These are phyloP conservation scores for Vicia sativa DNA, from an alignment of 306 rosid species.

Conservation along the genomic window DNA sequence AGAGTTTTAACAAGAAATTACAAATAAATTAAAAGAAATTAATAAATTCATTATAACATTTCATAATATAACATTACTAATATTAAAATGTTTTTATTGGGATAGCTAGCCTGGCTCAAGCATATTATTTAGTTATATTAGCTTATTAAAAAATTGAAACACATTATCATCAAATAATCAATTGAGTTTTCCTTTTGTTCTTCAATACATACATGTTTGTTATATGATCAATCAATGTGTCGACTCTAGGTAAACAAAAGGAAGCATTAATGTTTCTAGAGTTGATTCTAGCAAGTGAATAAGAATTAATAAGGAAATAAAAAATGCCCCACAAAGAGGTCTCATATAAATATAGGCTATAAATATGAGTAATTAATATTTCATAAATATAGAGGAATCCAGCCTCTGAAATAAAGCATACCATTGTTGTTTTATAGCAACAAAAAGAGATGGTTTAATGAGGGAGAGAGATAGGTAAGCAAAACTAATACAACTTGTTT, in stretches of 20 bases:
- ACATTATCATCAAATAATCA: neutral
- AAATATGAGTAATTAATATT: slow-evolving; percentile 35
- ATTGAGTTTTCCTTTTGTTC: neutral
- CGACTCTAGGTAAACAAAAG: neutral
- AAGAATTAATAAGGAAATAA: slow-evolving; percentile 1
- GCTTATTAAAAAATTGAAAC: no score
- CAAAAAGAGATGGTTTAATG: slow-evolving; percentile 45
- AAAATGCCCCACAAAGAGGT: slow-evolving; percentile 17
- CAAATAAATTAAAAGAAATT: no score
- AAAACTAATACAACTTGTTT: slow-evolving; percentile 38
- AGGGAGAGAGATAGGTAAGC: slow-evolving; percentile 34
- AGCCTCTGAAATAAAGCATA: slow-evolving; percentile 23
- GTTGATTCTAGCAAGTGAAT: slow-evolving; percentile 18
- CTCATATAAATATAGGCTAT: neutral
- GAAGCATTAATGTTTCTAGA: slow-evolving; percentile 1
- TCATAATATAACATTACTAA: no score
- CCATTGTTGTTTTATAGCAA: slow-evolving; percentile 40
- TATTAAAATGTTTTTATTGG: no score
- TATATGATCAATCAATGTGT: neutral
- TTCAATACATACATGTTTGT: neutral
- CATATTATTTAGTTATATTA: no score
- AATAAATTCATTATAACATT: no score
- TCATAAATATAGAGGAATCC: slow-evolving; percentile 53
- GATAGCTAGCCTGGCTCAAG: no score
- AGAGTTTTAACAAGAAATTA: no score